Base-by-base conservation (phyloP, 176 grass and related monocot genomes). In the Puya raimondii region DNA sequence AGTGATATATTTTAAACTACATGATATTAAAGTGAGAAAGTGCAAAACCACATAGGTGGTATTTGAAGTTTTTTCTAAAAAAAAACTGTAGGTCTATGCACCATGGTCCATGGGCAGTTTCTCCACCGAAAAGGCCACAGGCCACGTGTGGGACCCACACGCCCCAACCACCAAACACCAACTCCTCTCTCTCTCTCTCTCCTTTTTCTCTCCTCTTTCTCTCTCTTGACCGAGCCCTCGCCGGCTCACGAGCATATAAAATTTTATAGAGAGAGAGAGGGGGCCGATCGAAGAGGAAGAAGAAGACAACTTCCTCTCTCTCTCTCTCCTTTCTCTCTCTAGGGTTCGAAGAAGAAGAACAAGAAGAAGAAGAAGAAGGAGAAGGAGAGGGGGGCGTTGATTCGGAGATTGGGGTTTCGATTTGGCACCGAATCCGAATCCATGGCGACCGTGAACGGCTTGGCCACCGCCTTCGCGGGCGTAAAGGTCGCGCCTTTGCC, bases 401-500 rank as follows among this genome's bases (percentile, higher is more conserved):
- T 42, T 58, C 18, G 15, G 15, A 4, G 26, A 42, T 79, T 76
- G 15, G 67, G 67, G 68, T 79, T 76, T 53, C 26, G 82, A 85
- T 89, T 75, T 66, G 78, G 73, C 73, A 69, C 74, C 67, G 33
- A n/a, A 52, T 65, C 18, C 64, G 5, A 79, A 18, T 64, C 80
- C 57, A 85, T 88, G 68, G 81, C 84, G n/a, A n/a, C 86, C 9
- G 83, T 79, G 11, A 78, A 69, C 27, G 83, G 86, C 33, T 81
- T 88, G 48, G 64, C 85, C 2, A 64, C 79, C 29, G 69, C 72
- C 47, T 61, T 76, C 57, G 68, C 64, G 1, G 70, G 71, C 50
- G 70, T 74, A 23, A 81, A 81, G 64, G 29, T 69, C 27, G 79
- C 64, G 23, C 6, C 20, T 50, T 51, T 69, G 50, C 48, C 63